Conservation (phyloP, 2,329 filamentous ascomycete species). For the Penicillium expansum region DNA sequence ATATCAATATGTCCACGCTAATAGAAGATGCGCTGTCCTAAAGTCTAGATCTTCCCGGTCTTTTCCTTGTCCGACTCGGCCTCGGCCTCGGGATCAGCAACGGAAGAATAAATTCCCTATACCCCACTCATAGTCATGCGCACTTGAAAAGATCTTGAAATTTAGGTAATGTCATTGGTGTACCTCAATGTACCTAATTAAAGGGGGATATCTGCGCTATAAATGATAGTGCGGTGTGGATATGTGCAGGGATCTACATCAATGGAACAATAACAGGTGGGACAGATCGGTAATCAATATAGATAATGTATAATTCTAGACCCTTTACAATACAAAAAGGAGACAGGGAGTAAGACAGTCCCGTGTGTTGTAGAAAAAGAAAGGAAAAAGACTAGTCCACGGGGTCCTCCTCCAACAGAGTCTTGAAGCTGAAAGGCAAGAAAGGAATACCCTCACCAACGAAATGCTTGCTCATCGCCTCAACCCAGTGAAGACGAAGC, state of each 20-base stretch:
- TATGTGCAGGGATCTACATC: not conserved
- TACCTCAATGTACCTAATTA: not conserved
- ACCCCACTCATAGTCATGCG: conserved; percentile 11
- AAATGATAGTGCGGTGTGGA: not conserved
- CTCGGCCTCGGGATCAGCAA: conserved; percentile 10
- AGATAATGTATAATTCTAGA: conserved; percentile 10
- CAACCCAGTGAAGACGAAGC: conserved; percentile 90
- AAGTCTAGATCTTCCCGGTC: conserved; percentile 4
- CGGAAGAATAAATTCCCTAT: conserved; percentile 11
- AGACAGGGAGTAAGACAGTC: not conserved
- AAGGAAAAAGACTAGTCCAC: conserved; percentile 37
- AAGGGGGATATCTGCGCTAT: not conserved
- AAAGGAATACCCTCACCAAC: conserved; percentile 86
- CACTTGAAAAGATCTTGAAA: conserved; percentile 9
- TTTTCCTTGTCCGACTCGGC: not conserved
- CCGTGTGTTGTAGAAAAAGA: not conserved
- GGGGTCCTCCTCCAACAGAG: conserved; percentile 76
- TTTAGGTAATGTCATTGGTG: conserved; percentile 2
- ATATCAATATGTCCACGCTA: not conserved
- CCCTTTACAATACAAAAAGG: conserved; percentile 9
- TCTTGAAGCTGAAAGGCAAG: conserved; percentile 82
- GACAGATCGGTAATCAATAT: not conserved
- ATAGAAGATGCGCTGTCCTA: not conserved
- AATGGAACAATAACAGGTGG: conserved; percentile 1
- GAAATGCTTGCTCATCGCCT: conserved; percentile 97